Conservation (phyloP, 2,329 filamentous ascomycete genomes). For the Raffaelea deltoideospora region DNA sequence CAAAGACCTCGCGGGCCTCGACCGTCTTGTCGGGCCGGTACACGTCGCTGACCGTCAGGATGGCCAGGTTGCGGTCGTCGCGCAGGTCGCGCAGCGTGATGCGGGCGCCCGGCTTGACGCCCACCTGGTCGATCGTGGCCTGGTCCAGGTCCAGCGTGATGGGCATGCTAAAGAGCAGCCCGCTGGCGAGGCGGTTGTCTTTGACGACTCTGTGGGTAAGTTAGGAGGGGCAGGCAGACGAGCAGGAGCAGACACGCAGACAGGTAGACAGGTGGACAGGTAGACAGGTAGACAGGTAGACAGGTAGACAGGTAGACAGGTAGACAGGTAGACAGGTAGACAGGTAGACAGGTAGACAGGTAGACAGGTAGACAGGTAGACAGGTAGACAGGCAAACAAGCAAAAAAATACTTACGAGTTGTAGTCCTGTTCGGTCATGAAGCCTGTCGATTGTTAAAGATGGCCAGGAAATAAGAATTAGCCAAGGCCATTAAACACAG, state of each 20-base stretch:
- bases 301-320: constrained; percentile 6
- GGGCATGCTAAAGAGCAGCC: constrained; percentile 89
- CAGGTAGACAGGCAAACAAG: not conserved
- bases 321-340: not conserved
- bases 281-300: not conserved
- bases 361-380: not conserved
- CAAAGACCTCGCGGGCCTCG: constrained; percentile 90
- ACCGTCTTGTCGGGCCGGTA: constrained; percentile 84
- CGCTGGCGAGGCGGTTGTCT: constrained; percentile 72
- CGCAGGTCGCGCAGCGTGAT: constrained; percentile 88
- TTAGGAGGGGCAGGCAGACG: not conserved
- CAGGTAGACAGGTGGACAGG: too few species aligned
- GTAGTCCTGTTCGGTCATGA: constrained; percentile 96
- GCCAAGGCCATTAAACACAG: too few species aligned
- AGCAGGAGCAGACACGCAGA: too few species aligned
- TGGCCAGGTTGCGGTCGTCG: constrained; percentile 91
- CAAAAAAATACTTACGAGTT: constrained; percentile 60
- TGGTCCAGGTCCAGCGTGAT: constrained; percentile 82
- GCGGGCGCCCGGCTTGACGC: constrained; percentile 65
- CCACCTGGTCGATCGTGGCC: constrained; percentile 56
- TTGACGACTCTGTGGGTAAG: constrained; percentile 63
- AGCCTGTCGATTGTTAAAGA: too few species aligned
- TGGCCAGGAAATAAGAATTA: too few species aligned
- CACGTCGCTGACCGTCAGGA: constrained; percentile 87
- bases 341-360: not conserved